A percentile compares a stretch with the other conserved stretches of the same genome.
Evolutionary conservation across 345 rosid species (phyloP).

Genomic region (Citrus inodora): DNA sequence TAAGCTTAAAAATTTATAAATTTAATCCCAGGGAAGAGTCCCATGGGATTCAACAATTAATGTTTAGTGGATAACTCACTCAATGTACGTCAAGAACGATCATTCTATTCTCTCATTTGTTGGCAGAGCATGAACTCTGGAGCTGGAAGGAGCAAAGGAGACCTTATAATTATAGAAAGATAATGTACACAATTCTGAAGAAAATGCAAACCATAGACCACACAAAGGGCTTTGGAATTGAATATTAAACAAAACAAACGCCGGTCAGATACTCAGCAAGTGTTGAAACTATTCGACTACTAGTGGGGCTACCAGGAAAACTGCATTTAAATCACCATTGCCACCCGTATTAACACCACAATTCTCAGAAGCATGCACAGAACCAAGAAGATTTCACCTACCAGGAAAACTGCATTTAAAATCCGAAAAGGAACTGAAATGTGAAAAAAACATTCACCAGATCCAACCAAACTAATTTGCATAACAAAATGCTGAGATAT

Average conservation of each 20-base stretch:
- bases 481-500: neutral
- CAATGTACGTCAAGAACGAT: neutral
- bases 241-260: slow-evolving; percentile 2
- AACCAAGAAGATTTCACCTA: neutral
- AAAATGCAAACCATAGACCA: neutral
- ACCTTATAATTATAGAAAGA: neutral
- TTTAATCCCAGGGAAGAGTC: no score
- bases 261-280: neutral
- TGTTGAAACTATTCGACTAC: neutral
- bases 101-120: neutral
- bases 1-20: no score
- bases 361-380: slow-evolving; percentile 2
- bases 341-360: neutral
- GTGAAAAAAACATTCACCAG: neutral
- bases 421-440: neutral
- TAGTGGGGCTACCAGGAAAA: neutral
- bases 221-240: neutral
- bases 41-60: no score
- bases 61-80: no score
- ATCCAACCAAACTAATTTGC: neutral
- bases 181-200: neutral
- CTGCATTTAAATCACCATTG: neutral
- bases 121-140: neutral
- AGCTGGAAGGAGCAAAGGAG: neutral
- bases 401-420: slow-evolving; percentile 21